Base-by-base conservation (phyloP, 1,284 basidiomycete genomes). In the Apiotrichum brassicae region DNA sequence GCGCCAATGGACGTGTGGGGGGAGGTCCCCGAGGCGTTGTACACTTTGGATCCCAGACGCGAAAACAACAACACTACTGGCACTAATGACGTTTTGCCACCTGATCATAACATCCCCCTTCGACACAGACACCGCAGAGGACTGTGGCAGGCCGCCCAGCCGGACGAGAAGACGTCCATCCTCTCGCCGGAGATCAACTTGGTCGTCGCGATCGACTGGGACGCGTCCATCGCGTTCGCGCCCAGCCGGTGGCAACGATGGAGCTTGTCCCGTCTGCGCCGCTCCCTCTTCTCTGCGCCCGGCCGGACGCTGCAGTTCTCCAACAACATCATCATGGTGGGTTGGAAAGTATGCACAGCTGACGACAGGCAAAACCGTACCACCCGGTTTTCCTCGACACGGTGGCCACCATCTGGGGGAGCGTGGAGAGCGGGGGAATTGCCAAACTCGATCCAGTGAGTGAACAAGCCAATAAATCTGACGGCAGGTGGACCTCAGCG, bases 361-460 rank as follows among this genome's bases (percentile, higher is more conserved):
- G 28, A 54, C 45, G 3, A 8, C 37, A 59, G 60, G 52, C 62
- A 16, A 60, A 62, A 47, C 50, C 65, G 11, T 63, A 55, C 43
- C 63, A 62, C 55, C 59, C 61, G n/a, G 55, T 68, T 22, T 51
- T 64, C 36, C 41, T 60, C 33, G 62, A 68, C 49, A 65, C 62
- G 13, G 47, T 67, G 5, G 58, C 59, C 2, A 64, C 63, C 4
- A 43, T 53, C 16, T 39, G 48, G 28, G 45, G 42, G 28, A 18
- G 16, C n/a, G n/a, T n/a, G n/a, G n/a, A n/a, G n/a, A n/a, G n/a
- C n/a, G n/a, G n/a, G n/a, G n/a, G n/a, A n/a, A n/a, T n/a, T n/a
- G n/a, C n/a, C n/a, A n/a, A n/a, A n/a, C n/a, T n/a, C n/a, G n/a
- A n/a, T n/a, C n/a, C n/a, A 6, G n/a, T 36, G 12, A 11, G 13